Conservation (phyloP, 2,329 filamentous ascomycete genomes). For the Sclerotinia borealis region DNA sequence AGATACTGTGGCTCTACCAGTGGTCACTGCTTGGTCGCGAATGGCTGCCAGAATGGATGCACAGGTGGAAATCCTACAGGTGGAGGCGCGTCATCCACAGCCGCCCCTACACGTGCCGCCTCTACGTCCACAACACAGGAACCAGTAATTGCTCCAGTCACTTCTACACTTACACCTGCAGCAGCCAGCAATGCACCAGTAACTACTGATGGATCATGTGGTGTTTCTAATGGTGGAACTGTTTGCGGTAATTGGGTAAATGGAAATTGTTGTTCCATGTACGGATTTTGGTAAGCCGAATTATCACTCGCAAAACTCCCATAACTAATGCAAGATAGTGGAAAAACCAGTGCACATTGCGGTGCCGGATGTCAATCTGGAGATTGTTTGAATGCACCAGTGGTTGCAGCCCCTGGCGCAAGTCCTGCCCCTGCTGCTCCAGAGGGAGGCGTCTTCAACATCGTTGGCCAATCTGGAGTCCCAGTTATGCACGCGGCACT, state of each 20-base stretch:
- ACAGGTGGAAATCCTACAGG: slow-evolving; percentile 12
- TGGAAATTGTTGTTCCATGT: slow-evolving; percentile 51
- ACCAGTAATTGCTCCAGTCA: slow-evolving; percentile 24
- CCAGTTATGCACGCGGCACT: slow-evolving; percentile 57
- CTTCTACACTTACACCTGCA: slow-evolving; percentile 19
- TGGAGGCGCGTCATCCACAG: no score
- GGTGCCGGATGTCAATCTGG: slow-evolving; percentile 52
- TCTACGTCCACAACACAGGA: slow-evolving; percentile 19
- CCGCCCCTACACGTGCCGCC: background rate
- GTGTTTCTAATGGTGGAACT: slow-evolving; percentile 41
- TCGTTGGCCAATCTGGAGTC: slow-evolving; percentile 52
- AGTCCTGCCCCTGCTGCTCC: slow-evolving; percentile 39
- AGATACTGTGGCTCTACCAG: slow-evolving; percentile 31
- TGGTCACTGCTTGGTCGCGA: slow-evolving; percentile 24
- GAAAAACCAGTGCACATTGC: slow-evolving; percentile 43
- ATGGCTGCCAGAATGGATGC: slow-evolving; percentile 32
- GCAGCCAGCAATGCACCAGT: slow-evolving; percentile 30
- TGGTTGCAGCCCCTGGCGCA: slow-evolving; percentile 30
- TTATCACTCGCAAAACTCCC: background rate
- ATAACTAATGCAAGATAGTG: slow-evolving; percentile 26
- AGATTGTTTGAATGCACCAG: slow-evolving; percentile 40
- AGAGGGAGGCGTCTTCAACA: slow-evolving; percentile 41
- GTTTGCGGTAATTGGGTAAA: slow-evolving; percentile 47
- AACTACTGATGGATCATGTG: slow-evolving; percentile 50
- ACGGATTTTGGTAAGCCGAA: slow-evolving; percentile 44